Evolutionary conservation across 2,329 filamentous ascomycete genomes (phyloP).

Genomic region (Alternaria sp.): DNA sequence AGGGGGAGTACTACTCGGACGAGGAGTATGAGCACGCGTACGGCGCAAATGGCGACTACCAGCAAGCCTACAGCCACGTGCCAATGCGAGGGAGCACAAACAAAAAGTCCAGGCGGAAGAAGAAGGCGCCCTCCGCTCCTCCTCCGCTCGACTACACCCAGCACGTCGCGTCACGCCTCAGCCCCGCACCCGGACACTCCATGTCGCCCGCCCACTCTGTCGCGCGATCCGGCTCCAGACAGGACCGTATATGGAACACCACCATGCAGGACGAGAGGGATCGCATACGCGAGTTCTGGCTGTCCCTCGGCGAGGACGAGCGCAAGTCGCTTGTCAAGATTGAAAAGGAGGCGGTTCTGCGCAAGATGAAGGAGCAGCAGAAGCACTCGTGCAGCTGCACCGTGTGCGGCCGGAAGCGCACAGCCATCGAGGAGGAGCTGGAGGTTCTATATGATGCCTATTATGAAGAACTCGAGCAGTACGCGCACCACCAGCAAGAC

Average conservation of each 20-base stretch:
- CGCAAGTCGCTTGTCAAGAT: constrained; percentile 96
- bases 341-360: constrained; percentile 95
- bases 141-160: constrained; percentile 43
- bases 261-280: constrained; percentile 93
- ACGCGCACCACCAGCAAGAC: constrained; percentile 84
- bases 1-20: constrained; percentile 53
- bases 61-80: constrained; percentile 34
- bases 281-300: constrained; percentile 98
- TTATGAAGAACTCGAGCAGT: constrained; percentile 97
- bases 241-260: constrained; percentile 97
- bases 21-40: constrained; percentile 49
- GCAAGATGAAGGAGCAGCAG: constrained; percentile 99
- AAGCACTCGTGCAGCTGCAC: constrained; percentile 99
- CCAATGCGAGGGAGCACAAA: constrained; percentile 27
- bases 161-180: constrained; percentile 42
- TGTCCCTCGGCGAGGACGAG: constrained; percentile 91
- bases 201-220: constrained; percentile 53
- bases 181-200: constrained; percentile 51
- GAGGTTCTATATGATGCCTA: constrained; percentile 98
- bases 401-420: constrained; percentile 94
- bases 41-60: constrained; percentile 44
- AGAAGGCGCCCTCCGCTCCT: constrained; percentile 57
- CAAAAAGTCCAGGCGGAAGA: constrained; percentile 74
- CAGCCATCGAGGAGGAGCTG: constrained; percentile 96
- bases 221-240: constrained; percentile 59